phyloP scores from a whole-genome alignment of 2,329 filamentous ascomycete species.

The Zymoseptoria tritici region DNA sequence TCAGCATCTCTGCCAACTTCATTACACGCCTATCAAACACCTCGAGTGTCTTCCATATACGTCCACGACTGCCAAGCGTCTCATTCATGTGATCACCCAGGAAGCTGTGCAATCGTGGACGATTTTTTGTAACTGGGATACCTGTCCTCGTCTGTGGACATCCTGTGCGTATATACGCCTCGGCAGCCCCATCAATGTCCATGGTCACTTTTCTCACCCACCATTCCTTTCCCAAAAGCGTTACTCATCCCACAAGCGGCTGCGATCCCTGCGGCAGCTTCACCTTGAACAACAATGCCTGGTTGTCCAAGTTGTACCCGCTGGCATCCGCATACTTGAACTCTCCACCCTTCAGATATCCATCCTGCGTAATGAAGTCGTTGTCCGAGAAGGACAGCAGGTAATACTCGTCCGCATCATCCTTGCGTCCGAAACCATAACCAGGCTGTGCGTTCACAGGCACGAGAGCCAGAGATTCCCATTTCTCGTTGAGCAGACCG shows the following conservation, averaged over 20 bases:
- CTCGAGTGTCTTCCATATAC: too few species aligned
- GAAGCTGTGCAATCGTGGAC: too few species aligned
- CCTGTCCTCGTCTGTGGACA: too few species aligned
- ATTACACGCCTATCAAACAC: too few species aligned
- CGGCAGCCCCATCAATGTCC: too few species aligned
- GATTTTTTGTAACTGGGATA: too few species aligned
- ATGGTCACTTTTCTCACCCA: not conserved
- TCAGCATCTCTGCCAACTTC: too few species aligned
- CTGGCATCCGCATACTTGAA: constrained; percentile 50
- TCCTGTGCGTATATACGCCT: too few species aligned
- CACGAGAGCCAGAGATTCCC: constrained; percentile 61
- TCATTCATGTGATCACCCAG: too few species aligned
- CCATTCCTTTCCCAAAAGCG: not conserved
- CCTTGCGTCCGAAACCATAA: constrained; percentile 27
- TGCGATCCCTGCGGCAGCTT: constrained; percentile 35
- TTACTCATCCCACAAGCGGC: constrained; percentile 14
- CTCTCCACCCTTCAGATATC: constrained; percentile 52
- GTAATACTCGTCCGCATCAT: constrained; percentile 54
- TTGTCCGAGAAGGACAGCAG: constrained; percentile 63
- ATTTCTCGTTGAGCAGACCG: constrained; percentile 64
- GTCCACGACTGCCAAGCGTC: too few species aligned
- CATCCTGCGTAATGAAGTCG: constrained; percentile 68
- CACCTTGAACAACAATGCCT: constrained; percentile 57
- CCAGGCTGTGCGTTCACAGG: constrained; percentile 45
- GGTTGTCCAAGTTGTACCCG: constrained; percentile 53